Conservation (phyloP, 1,284 basidiomycete species). For the Ceratobasidium theobromae region DNA sequence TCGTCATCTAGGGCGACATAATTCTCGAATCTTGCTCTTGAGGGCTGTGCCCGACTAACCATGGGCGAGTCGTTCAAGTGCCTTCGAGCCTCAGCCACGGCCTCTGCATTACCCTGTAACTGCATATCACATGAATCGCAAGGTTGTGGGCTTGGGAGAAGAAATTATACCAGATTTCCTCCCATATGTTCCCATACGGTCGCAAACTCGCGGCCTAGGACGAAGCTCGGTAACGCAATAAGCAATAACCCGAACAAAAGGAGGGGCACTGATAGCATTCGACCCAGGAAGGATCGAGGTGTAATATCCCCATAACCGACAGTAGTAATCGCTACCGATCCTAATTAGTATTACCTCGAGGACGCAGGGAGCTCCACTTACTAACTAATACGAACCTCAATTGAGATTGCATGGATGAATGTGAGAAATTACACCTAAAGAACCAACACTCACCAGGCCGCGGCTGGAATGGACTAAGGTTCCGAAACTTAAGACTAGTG, state of each 20-base stretch:
- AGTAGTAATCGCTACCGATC: slow-evolving; percentile 72
- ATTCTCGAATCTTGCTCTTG: slow-evolving; percentile 6
- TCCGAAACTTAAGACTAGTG: slow-evolving; percentile 15
- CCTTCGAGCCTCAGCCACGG: slow-evolving; percentile 4
- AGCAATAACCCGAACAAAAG: slow-evolving; percentile 82
- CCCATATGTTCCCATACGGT: slow-evolving; percentile 78
- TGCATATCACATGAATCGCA: not conserved
- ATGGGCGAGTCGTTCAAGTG: slow-evolving; percentile 22
- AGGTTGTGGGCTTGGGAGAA: no score
- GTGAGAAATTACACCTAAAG: not conserved
- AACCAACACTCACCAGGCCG: slow-evolving; percentile 57
- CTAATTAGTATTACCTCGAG: not conserved
- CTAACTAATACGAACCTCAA: slow-evolving; percentile 56
- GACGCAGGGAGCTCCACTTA: slow-evolving; percentile 46
- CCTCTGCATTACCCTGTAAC: slow-evolving; percentile 1
- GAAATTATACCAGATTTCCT: slow-evolving; percentile 16
- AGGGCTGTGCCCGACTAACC: not conserved
- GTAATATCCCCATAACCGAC: slow-evolving; percentile 55
- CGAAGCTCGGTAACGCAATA: slow-evolving; percentile 85
- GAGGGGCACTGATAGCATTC: slow-evolving; percentile 78
- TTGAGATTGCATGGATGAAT: slow-evolving; percentile 45
- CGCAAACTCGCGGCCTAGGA: slow-evolving; percentile 85
- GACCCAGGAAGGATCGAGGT: slow-evolving; percentile 62
- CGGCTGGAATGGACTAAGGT: slow-evolving; percentile 72
- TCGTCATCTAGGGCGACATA: slow-evolving; percentile 19